Evolutionary conservation across 768 basidiomycete genomes (phyloP).

Genomic region (Leucosporidium scottii): DNA sequence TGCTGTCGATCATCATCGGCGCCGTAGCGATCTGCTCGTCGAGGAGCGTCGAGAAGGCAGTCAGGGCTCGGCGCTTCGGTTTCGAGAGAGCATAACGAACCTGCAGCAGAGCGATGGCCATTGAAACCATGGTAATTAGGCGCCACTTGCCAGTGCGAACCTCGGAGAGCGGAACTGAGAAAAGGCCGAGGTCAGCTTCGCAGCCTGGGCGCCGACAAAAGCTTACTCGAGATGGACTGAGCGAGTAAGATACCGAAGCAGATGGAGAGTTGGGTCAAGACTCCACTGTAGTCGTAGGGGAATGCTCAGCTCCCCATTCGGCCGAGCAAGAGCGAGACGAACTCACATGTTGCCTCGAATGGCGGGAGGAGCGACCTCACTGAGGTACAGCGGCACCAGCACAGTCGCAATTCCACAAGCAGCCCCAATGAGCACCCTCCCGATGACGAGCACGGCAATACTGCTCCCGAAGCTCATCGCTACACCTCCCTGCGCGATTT

Average conservation of each 20-base stretch:
- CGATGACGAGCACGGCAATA: constrained; percentile 54
- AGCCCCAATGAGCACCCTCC: constrained; percentile 51
- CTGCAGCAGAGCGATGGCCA: constrained; percentile 17
- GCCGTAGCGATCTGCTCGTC: constrained; percentile 3
- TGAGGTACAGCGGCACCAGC: constrained; percentile 75
- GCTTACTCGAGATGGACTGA: constrained; percentile 63
- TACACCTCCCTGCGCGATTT: constrained; percentile 48
- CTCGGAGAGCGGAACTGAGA: constrained; percentile 11
- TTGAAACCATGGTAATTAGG: constrained; percentile 23
- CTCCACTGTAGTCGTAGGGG: constrained; percentile 49
- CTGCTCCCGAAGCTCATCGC: constrained; percentile 62
- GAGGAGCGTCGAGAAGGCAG: no score
- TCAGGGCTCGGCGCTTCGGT: no score
- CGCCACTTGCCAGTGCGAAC: constrained; percentile 21
- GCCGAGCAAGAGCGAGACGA: background rate
- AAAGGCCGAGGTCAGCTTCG: background rate
- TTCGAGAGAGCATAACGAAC: background rate
- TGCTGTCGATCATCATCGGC: constrained; percentile 15
- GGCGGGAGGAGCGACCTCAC: constrained; percentile 70
- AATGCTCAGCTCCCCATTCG: background rate
- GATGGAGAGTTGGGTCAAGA: constrained; percentile 72
- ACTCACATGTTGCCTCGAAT: constrained; percentile 66
- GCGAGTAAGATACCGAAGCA: constrained; percentile 82
- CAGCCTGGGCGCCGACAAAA: constrained; percentile 35
- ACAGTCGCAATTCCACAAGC: constrained; percentile 42